Base-by-base conservation (phyloP, 306 rosid genomes). In the Casuarina cunninghamiana region DNA sequence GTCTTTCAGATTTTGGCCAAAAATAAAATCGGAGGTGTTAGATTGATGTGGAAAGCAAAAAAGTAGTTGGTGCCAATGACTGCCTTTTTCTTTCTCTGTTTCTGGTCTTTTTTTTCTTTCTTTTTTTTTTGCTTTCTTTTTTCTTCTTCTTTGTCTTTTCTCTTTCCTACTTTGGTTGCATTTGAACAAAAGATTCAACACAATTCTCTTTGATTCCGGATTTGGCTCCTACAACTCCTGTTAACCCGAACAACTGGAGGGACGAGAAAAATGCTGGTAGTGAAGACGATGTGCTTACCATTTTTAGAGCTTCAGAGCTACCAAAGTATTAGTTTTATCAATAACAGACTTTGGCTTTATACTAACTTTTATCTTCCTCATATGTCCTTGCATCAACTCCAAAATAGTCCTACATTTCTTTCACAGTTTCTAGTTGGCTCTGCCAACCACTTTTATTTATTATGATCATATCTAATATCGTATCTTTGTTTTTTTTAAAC, bases 171-270 rank as follows among this genome's bases (percentile, higher is more conserved):
- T 78, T 86, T 80, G 75, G 77, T 69, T 83, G 73, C 83, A 80
- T 85, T 86, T 84, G 86, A 82, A 87, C 62, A 72, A 70, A 65
- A 72, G 75, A 84, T 82, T 82, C 85, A 87, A 77, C 76, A 62
- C 91, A 58, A 70, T 81, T 82, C 76, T 43, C 17, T 55, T 75
- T 58, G 85, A 62, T 86, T 83, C 94, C 97, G 91, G 63, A 54
- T 86, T 88, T 69, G 76, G 86, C 88, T 90, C 94, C 96, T 88
- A 77, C 74, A 85, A 87, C 78, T 77, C 80, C 84, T 87, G 77
- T 58, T 72, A 82, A 57, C 81, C 96, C 93, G 80, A 26, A 91
- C 88, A 92, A 70, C 79, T 90, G 85, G 86, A 77, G 77, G 88
- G 81, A 73, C 16, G 78, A 76, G 81, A 83, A 72, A 37, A 79